These are phyloP conservation scores for Komagataella pseudopastoris DNA, from an alignment of 805 yeast species.

Conservation along the genomic window DNA sequence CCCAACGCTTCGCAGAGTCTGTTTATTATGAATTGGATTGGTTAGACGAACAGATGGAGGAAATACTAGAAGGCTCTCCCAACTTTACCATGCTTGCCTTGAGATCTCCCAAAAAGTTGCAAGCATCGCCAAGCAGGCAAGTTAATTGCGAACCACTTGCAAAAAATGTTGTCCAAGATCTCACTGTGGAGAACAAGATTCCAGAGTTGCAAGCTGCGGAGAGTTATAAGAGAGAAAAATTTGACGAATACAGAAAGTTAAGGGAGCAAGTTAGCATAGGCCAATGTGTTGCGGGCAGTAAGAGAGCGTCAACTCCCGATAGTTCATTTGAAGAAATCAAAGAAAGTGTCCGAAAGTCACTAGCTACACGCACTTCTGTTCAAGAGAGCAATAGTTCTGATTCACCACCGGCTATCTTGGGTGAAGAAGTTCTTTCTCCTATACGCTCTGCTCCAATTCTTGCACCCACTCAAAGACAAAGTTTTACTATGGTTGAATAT, in stretches of 20 bases:
- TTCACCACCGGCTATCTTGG: not conserved
- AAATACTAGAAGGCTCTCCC: slow-evolving; percentile 12
- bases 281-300: not conserved
- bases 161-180: not conserved
- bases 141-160: not conserved
- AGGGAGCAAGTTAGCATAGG: not conserved
- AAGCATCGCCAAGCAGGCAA: slow-evolving; percentile 5
- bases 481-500: slow-evolving; percentile 10
- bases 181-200: slow-evolving; percentile 6
- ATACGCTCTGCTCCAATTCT: not conserved
- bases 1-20: slow-evolving; percentile 24
- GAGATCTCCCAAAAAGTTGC: slow-evolving; percentile 8
- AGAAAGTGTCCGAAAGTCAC: slow-evolving; percentile 16
- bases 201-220: slow-evolving; percentile 7
- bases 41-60: slow-evolving; percentile 27
- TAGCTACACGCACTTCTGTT: slow-evolving; percentile 11
- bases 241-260: not conserved
- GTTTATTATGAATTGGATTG: slow-evolving; percentile 24
- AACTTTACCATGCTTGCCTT: slow-evolving; percentile 8
- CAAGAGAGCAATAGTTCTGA: slow-evolving; percentile 3
- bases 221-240: not conserved
- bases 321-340: slow-evolving; percentile 17
- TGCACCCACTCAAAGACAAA: slow-evolving; percentile 2
- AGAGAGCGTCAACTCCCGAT: slow-evolving; percentile 4
- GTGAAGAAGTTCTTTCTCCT: not conserved